Evolutionary conservation across 2,329 filamentous ascomycete genomes (phyloP), one percentile per base, ranked within the genome.

Genomic region (Aspergillus sp.): DNA sequence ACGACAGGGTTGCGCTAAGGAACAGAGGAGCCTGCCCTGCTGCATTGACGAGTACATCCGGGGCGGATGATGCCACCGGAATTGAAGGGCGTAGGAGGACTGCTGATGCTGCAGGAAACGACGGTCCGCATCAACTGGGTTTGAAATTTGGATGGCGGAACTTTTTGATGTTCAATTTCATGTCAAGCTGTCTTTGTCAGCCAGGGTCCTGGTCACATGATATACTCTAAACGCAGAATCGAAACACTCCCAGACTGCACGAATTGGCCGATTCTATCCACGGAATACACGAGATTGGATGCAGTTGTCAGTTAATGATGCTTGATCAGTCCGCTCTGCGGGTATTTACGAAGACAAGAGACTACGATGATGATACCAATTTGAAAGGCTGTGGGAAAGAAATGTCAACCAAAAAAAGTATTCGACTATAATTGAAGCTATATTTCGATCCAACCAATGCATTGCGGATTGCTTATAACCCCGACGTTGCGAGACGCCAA

Each of bases 21-120:
- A 71, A 65, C 72, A 71, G 60, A 75, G 70, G 63, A 76, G 72
- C 68, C 74, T 69, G 66, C 66, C 69, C 63, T 69, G 72, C 67
- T 73, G 76, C 72, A 80, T 79, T 74, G 75, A 72, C 67, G 68
- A 64, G 73, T 72, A 73, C 72, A 76, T 75, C 70, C 71, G 69
- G 69, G 71, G 68, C 67, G 64, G 59, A 54, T 23, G 28, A 54
- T 61, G 69, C 69, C 71, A 62, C 72, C 69, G 66, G 69, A 70
- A 62, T 61, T 59, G 25, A 2, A 65, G 60, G 28, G 55, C 51
- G 55, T 60, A 54, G 41, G 45, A 34, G 51, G 50, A 54, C 64
- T 64, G 67, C 66, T 66, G 64, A 66, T 61, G 62, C 64, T 59
- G 54, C 63, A 58, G 55, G 55, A 28, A 63, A 53, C 51, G 53